Evolutionary conservation across 257 asterid genomes (phyloP).

Genomic region (Eustoma russellianum): DNA sequence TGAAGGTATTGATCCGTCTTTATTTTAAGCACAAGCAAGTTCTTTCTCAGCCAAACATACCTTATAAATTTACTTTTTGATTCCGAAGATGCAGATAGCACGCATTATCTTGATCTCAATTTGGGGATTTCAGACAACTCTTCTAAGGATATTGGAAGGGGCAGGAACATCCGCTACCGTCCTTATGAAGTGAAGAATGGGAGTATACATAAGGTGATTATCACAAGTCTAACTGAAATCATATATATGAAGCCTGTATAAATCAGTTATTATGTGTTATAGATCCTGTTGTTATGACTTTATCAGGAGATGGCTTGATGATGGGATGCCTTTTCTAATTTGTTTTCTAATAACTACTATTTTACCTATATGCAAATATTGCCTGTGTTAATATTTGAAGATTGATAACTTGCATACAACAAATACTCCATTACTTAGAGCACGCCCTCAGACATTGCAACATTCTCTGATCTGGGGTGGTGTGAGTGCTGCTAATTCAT

Average conservation of each 20-base stretch:
- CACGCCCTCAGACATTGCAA: conserved; percentile 20
- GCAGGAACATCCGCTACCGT: conserved; percentile 27
- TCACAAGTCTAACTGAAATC: no score
- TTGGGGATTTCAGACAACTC: conserved; percentile 54
- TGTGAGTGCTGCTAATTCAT: conserved; percentile 8
- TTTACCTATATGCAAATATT: background rate
- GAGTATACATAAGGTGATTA: conserved; percentile 27
- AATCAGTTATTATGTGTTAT: no score
- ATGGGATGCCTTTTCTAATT: no score
- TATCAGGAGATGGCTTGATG: no score
- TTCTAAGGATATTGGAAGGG: conserved; percentile 31
- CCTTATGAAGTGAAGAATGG: conserved; percentile 34
- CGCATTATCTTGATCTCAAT: conserved; percentile 53
- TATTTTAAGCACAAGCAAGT: background rate
- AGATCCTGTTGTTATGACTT: no score
- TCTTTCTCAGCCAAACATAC: no score
- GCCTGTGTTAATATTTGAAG: conserved; percentile 8
- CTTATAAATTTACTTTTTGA: no score
- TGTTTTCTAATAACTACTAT: no score
- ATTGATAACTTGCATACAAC: conserved; percentile 16
- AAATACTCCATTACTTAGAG: conserved; percentile 20
- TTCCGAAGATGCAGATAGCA: conserved; percentile 23
- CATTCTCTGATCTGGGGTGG: conserved; percentile 26
- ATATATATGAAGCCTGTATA: no score
- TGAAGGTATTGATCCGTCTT: conserved; percentile 21